A percentile compares a stretch with the other conserved stretches of the same genome.
Evolutionary conservation across 208 protist genomes (phyloP).

Genomic region (Trichomonas tenax): DNA sequence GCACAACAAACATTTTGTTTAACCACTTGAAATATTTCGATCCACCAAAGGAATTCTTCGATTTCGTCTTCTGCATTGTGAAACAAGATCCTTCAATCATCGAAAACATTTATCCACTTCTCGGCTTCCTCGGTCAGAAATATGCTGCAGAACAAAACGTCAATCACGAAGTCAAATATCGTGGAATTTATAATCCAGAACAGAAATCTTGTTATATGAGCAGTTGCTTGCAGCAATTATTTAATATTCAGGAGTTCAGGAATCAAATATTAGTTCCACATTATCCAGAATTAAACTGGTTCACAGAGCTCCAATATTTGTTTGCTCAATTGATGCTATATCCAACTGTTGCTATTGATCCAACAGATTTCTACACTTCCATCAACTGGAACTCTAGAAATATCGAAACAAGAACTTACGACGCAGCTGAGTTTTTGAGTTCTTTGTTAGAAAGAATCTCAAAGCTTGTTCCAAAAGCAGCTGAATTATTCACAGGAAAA

Average conservation of each 20-base stretch:
- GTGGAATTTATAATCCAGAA: not conserved
- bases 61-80: not conserved
- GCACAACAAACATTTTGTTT: not conserved
- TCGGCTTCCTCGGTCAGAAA: not conserved
- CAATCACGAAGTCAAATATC: not conserved
- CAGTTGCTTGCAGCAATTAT: not conserved
- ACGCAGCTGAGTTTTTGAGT: not conserved
- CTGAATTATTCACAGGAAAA: not conserved
- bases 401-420: not conserved
- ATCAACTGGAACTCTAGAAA: not conserved
- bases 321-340: not conserved
- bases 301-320: not conserved
- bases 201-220: not conserved
- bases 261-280: not conserved
- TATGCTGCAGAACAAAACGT: not conserved
- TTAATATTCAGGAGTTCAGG: not conserved
- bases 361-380: not conserved
- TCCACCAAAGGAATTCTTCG: not conserved
- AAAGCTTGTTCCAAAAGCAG: not conserved
- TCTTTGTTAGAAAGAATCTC: not conserved
- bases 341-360: not conserved
- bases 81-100: not conserved
- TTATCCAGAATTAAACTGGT: not conserved
- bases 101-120: not conserved
- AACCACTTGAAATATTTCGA: not conserved